Conservation (phyloP, 129 eudicot genomes). For the Dittrichia graveolens region DNA sequence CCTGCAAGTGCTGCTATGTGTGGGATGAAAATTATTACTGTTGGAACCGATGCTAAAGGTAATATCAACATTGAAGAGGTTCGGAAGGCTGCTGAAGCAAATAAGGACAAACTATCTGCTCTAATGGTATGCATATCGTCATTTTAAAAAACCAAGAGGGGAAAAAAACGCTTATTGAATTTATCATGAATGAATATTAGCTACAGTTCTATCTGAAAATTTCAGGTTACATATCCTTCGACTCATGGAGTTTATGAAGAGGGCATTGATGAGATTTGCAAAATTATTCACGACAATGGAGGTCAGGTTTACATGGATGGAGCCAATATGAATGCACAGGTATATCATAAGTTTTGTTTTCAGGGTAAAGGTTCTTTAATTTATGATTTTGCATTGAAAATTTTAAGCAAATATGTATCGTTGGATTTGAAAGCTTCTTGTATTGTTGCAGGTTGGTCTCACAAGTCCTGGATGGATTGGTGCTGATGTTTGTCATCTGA, state of each 20-base stretch:
- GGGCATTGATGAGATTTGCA: constrained; percentile 97
- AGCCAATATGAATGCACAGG: constrained; percentile 99
- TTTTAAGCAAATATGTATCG: neutral
- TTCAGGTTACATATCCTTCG: constrained; percentile 94
- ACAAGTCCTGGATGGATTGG: constrained; percentile 96
- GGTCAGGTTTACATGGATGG: constrained; percentile 99
- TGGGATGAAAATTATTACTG: constrained; percentile 88
- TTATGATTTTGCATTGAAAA: neutral
- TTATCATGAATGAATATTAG: neutral
- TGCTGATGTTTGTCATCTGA: constrained; percentile 97
- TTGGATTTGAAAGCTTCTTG: constrained; percentile 19
- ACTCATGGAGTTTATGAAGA: constrained; percentile 99
- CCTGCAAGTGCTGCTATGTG: constrained; percentile 99
- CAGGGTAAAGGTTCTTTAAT: neutral
- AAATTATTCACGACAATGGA: constrained; percentile 91
- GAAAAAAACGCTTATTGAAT: neutral
- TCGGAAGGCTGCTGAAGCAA: constrained; percentile 84
- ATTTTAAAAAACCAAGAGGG: neutral
- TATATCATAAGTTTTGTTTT: constrained; percentile 25
- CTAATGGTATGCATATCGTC: constrained; percentile 59
- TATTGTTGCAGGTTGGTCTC: constrained; percentile 72
- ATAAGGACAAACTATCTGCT: constrained; percentile 79
- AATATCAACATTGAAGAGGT: constrained; percentile 89
- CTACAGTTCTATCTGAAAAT: constrained; percentile 39
- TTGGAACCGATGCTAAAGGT: constrained; percentile 97